These are phyloP conservation scores for Colletotrichum destructivum DNA, from an alignment of 2,329 filamentous ascomycete genomes.

Conservation along the genomic window DNA sequence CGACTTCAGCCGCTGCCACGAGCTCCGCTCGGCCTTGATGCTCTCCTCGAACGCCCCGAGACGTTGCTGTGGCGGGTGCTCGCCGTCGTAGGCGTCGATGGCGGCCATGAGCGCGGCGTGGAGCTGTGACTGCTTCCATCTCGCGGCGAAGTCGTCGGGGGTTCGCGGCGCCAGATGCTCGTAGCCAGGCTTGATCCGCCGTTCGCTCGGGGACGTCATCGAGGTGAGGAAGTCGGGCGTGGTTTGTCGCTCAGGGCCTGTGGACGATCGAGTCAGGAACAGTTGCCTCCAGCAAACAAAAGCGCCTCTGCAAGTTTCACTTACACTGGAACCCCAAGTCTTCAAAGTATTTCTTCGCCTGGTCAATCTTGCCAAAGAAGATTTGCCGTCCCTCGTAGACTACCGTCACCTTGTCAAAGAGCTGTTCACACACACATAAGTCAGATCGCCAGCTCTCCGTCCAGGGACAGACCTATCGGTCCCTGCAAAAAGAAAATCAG, in stretches of 20 bases:
- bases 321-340: constrained; percentile 67
- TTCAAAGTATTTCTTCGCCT: constrained; percentile 74
- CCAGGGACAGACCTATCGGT: too few relatives aligned
- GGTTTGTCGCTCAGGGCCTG: constrained; percentile 63
- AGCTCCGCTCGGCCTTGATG: constrained; percentile 59
- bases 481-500: too few relatives aligned
- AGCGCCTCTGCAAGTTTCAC: neutral
- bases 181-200: constrained; percentile 71
- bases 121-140: constrained; percentile 36
- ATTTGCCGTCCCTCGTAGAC: constrained; percentile 78
- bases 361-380: constrained; percentile 72
- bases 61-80: constrained; percentile 28
- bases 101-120: constrained; percentile 17
- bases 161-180: constrained; percentile 69
- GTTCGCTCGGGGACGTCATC: constrained; percentile 76
- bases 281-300: too few relatives aligned
- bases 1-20: constrained; percentile 69
- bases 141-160: constrained; percentile 64
- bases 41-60: constrained; percentile 39
- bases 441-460: neutral
- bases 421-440: neutral
- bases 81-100: constrained; percentile 23
- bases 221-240: constrained; percentile 81
- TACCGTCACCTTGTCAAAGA: constrained; percentile 76
- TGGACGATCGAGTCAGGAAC: neutral